A percentile compares a stretch with the other conserved stretches of the same genome.
These are phyloP conservation scores for Didymosphaeria variabile DNA, from an alignment of 2,329 filamentous ascomycete genomes.

Conservation along the genomic window DNA sequence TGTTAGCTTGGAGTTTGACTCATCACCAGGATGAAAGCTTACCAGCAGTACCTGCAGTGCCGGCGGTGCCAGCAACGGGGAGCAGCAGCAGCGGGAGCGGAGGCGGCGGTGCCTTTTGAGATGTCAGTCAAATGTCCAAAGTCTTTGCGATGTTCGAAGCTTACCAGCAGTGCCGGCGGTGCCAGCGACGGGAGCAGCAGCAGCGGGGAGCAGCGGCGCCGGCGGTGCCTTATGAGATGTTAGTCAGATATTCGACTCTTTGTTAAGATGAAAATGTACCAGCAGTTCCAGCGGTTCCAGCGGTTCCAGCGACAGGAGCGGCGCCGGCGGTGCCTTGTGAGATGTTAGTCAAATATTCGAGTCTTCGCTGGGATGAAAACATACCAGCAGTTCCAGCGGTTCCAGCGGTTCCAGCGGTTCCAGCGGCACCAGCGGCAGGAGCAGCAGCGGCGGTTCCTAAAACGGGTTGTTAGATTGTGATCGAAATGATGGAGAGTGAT, in stretches of 20 bases:
- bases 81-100: not conserved
- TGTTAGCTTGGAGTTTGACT: not conserved
- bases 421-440: not conserved
- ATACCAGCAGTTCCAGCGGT: too few species aligned
- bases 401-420: too few species aligned
- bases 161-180: slow-evolving; percentile 6
- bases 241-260: not conserved
- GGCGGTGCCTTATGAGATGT: slow-evolving; percentile 3
- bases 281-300: too few species aligned
- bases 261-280: too few species aligned
- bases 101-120: not conserved
- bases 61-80: not conserved
- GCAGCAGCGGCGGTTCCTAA: not conserved
- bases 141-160: slow-evolving; percentile 1
- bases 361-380: too few species aligned
- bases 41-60: slow-evolving; percentile 8
- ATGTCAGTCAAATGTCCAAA: not conserved
- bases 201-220: too few species aligned
- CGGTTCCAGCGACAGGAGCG: not conserved
- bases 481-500: too few species aligned
- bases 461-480: too few species aligned
- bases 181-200: not conserved
- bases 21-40: not conserved
- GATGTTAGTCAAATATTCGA: not conserved
- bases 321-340: slow-evolving; percentile 5